Evolutionary conservation across 2,329 filamentous ascomycete genomes (phyloP), one percentile per base, ranked within the genome.

Genomic region (Ascochyta fabae): DNA sequence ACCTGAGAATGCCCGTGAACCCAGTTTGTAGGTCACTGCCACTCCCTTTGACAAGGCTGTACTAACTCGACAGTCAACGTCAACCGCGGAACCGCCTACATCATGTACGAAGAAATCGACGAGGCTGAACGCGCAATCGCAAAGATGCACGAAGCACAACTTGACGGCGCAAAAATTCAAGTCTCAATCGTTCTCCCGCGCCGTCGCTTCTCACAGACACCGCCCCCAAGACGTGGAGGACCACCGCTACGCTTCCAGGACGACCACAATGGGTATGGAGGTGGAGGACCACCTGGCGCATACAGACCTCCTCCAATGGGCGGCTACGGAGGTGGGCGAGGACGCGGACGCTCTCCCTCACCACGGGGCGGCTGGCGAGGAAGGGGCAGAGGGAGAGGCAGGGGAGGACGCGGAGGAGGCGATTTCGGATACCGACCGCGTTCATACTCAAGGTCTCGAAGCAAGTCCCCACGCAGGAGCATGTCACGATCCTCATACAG

Each of bases 81-180:
- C 49, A 98, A 98, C 70, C 88, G 94, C 53, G 94, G 95, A 42
- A 96, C 92, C 26, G 95, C 94, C 29, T 98, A 97, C 75, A 92
- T 98, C 60, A 83, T 96, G 38, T 99, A 89, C 77, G 81, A 86
- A 49, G 83, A 89, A 62, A 86, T 92, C 61, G 81, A 85, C 45
- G 89, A 94, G 61, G 94, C 95, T 23, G 92, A 97, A 77, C 83
- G 87, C 13, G 95, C 95, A 26, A 96, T 97, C 66, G 87, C 93
- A 16, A 91, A 96, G 73, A 98, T 99, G 95, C 95, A 99, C 76
- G 95, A 99, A 78, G 92, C 91, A n/a, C 91, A 96, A 71, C 79
- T 96, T 26, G 93, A 97, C 75, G 92, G 92, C 47, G 86, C 88
- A 22, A 82, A 87, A 35, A 88, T 97, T 69, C 89, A 89, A 69